Evolutionary conservation across 805 yeast genomes (phyloP).

Genomic region (Wickerhamia fluorescens): DNA sequence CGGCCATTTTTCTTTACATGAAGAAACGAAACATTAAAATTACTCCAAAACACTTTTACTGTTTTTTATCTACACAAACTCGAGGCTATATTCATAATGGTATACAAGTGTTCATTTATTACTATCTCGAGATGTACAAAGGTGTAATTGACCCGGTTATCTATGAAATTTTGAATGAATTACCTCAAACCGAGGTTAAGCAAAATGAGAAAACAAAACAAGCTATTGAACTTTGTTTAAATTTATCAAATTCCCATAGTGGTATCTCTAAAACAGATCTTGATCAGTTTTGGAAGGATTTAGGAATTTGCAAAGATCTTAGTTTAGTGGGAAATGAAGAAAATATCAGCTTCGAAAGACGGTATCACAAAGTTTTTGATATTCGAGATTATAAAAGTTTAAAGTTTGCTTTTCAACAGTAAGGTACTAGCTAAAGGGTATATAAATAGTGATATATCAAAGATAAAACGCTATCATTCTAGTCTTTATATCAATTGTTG

Average conservation of each 20-base stretch:
- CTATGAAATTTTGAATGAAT: conserved; percentile 6
- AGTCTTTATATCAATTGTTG: conserved; percentile 4
- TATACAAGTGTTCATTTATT: conserved; percentile 17
- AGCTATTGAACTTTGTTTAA: conserved; percentile 4
- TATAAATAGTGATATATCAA: conserved; percentile 1
- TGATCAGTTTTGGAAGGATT: conserved; percentile 10
- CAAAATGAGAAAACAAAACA: conserved; percentile 7
- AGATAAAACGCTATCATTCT: conserved; percentile 2
- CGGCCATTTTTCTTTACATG: conserved; percentile 16
- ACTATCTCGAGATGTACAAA: conserved; percentile 12
- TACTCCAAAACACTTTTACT: conserved; percentile 12
- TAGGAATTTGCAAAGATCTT: conserved; percentile 5
- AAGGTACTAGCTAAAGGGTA: conserved; percentile 5
- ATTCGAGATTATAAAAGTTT: conserved; percentile 20
- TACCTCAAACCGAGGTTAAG: conserved; percentile 10
- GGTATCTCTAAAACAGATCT: conserved; percentile 2
- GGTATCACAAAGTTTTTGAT: conserved; percentile 14
- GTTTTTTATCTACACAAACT: conserved; percentile 18
- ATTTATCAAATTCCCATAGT: not conserved
- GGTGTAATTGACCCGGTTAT: conserved; percentile 6
- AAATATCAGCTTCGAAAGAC: conserved; percentile 8
- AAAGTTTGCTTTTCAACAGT: conserved; percentile 6
- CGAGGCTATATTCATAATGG: conserved; percentile 18
- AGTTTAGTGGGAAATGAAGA: conserved; percentile 3
- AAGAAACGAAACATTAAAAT: conserved; percentile 4